Evolutionary conservation across 257 asterid genomes (phyloP), one percentile per base, ranked within the genome.

Genomic region (Vinca minor): DNA sequence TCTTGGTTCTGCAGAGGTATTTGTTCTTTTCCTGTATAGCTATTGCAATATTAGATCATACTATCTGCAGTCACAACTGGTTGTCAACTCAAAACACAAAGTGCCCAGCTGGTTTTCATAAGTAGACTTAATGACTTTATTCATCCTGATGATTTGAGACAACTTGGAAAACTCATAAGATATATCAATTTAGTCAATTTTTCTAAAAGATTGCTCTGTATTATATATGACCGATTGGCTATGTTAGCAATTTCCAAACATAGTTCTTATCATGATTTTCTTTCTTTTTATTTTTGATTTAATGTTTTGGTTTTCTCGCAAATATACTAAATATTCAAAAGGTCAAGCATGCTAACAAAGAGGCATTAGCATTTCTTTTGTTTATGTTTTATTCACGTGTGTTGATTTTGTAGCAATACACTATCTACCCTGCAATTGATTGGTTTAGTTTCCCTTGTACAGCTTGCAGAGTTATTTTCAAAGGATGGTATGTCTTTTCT

Each of bases 1-100:
- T 77, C 98, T 93, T 77, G 98, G 98, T 72, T 89, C 96, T 18
- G 97, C 98, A 62, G 83, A 93, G 96, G 95, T 91, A 78, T 60
- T 67, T 53, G 46, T 61, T 39, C 36, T 73, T 45, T 72, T 32
- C 58, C 48, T 18, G 41, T n/a, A 29, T 15, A 31, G 25, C 17
- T 55, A 28, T 29, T 29, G 13, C 61, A 28, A 2, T 55, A 55
- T 31, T 32, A 10, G 29, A 20, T 26, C 26, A 49, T 25, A 49
- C 55, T 2, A 53, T 26, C 18, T 28, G 38, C 32, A 53, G 58
- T 32, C 26, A 28, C 23, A 29, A 11, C 53, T 50, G 41, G 12
- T 55, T 55, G 49, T 44, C 49, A 15, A 44, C 49, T 15, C 49
- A 44, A 14, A 44, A 17, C 17, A 20, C 20, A 44, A 44, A 5